Percentiles rank a stretch among this genome's conserved stretches.
These are phyloP conservation scores for Phialemoniopsis sp. DNA, from an alignment of 2,329 filamentous ascomycete species.

Conservation along the genomic window DNA sequence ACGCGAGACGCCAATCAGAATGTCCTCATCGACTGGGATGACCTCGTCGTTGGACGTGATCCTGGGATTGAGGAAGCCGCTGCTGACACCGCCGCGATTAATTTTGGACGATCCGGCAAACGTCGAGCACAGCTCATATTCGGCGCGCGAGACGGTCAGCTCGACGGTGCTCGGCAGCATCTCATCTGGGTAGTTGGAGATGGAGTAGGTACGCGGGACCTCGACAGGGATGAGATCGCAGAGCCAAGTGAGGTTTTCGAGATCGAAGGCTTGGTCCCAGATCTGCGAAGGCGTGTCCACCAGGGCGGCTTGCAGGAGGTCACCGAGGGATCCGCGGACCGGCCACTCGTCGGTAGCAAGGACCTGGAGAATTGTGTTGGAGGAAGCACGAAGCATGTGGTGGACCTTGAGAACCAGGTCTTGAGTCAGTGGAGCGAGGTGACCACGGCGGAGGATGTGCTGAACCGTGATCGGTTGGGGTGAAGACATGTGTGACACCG, in stretches of 20 bases:
- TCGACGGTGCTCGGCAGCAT: slow-evolving; percentile 46
- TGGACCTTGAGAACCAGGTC: slow-evolving; percentile 45
- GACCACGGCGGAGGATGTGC: slow-evolving; percentile 45
- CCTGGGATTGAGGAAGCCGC: slow-evolving; percentile 50
- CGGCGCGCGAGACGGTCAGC: slow-evolving; percentile 45
- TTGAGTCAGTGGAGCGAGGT: slow-evolving; percentile 47
- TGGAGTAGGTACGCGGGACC: slow-evolving; percentile 48
- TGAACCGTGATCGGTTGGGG: slow-evolving; percentile 32
- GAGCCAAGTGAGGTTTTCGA: slow-evolving; percentile 39
- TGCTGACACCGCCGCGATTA: slow-evolving; percentile 41
- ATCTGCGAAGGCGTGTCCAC: slow-evolving; percentile 40
- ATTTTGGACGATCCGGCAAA: slow-evolving; percentile 27
- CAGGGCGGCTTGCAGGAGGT: slow-evolving; percentile 43
- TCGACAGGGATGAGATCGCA: slow-evolving; percentile 41
- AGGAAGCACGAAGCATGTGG: slow-evolving; percentile 42
- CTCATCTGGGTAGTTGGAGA: slow-evolving; percentile 45
- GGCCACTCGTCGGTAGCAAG: slow-evolving; percentile 47
- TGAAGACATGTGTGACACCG: slow-evolving; percentile 20
- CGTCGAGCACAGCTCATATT: slow-evolving; percentile 41
- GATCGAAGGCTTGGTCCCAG: slow-evolving; percentile 46
- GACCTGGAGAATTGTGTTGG: slow-evolving; percentile 42
- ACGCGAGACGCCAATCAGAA: slow-evolving; percentile 47
- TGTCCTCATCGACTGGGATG: slow-evolving; percentile 35
- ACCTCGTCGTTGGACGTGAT: slow-evolving; percentile 30
- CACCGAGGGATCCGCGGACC: slow-evolving; percentile 43